A percentile compares a stretch with the other conserved stretches of the same genome.
These are phyloP conservation scores for Calonectria pteridis DNA, from an alignment of 2,329 filamentous ascomycete species.

Conservation along the genomic window DNA sequence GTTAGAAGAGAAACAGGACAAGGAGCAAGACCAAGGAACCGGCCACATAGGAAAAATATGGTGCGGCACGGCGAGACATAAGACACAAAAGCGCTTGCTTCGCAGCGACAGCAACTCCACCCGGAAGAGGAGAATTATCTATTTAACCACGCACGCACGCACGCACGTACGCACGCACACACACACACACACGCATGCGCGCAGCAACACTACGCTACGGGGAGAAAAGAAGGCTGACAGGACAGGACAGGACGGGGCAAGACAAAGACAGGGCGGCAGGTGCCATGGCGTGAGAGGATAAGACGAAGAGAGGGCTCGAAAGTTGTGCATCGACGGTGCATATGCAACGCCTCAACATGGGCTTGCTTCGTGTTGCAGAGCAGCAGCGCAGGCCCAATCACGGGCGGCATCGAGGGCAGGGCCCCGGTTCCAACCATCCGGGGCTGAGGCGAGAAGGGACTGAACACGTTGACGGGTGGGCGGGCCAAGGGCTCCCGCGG, in stretches of 20 bases:
- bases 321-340: conserved; percentile 36
- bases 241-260: not conserved
- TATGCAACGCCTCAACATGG: conserved; percentile 37
- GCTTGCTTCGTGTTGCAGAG: conserved; percentile 8
- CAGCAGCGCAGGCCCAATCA: conserved; percentile 10
- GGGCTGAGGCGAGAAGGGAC: conserved; percentile 35
- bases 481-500: not conserved
- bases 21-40: not conserved
- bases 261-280: not conserved
- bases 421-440: conserved; percentile 38
- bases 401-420: conserved; percentile 23
- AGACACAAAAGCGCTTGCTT: conserved; percentile 23
- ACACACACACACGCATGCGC: not conserved
- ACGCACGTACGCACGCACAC: conserved; percentile 26
- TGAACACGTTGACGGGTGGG: conserved; percentile 6
- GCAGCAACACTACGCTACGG: not conserved
- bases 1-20: not conserved
- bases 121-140: conserved; percentile 29
- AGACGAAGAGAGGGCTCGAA: conserved; percentile 21
- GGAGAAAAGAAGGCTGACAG: not conserved
- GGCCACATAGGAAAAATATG: conserved; percentile 30
- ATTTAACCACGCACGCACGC: conserved; percentile 36
- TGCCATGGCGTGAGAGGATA: conserved; percentile 34
- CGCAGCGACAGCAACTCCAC: conserved; percentile 22
- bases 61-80: conserved; percentile 20